Conservation (phyloP, 768 basidiomycete species). For the Lactarius akahatsu region DNA sequence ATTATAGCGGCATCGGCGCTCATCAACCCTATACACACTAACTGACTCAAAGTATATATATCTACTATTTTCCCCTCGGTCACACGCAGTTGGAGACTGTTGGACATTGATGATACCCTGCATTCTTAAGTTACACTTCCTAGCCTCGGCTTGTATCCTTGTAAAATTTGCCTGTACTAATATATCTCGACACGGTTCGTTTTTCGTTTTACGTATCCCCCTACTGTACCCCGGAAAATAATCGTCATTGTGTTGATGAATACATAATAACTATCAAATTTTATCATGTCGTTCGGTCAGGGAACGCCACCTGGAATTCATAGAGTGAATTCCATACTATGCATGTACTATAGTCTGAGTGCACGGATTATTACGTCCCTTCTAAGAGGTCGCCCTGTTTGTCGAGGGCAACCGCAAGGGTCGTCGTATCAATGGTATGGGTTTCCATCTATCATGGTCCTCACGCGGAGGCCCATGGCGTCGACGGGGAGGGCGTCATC, state of each 20-base stretch:
- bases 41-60: not conserved
- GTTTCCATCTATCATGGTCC: too few relatives aligned
- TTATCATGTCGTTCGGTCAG: not conserved
- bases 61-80: not conserved
- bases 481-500: too few relatives aligned
- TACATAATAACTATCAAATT: not conserved
- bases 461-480: not conserved
- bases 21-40: not conserved
- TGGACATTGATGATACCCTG: conserved; percentile 3
- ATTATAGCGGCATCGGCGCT: not conserved
- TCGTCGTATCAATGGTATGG: too few relatives aligned
- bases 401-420: too few relatives aligned
- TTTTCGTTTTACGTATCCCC: not conserved
- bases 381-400: too few relatives aligned
- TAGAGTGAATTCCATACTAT: too few relatives aligned
- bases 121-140: not conserved
- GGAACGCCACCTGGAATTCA: too few relatives aligned
- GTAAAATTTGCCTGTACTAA: not conserved
- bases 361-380: too few relatives aligned
- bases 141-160: not conserved
- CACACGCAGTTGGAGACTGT: not conserved
- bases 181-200: not conserved
- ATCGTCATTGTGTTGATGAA: not conserved
- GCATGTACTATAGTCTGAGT: too few relatives aligned
- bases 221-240: not conserved